A percentile compares a stretch with the other conserved stretches of the same genome.
Conservation (phyloP, 2,329 filamentous ascomycete genomes). For the Sphaerostilbella broomeana region DNA sequence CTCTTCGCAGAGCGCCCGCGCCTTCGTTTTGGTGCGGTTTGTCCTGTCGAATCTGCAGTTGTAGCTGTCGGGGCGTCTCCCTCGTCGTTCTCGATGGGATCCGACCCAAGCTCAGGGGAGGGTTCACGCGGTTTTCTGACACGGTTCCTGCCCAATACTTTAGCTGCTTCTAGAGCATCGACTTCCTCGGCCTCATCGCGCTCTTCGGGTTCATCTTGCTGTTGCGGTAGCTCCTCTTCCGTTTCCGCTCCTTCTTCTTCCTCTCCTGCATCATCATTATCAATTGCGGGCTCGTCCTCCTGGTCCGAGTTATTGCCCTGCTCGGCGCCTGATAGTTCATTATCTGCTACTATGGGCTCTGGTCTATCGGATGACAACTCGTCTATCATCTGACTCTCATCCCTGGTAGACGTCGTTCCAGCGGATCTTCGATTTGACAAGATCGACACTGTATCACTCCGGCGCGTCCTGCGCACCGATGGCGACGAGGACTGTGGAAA, state of each 20-base stretch:
- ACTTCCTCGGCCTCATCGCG: slow-evolving; percentile 39
- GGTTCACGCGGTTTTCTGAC: slow-evolving; percentile 29
- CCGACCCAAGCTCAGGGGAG: slow-evolving; percentile 37
- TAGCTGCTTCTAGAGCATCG: slow-evolving; percentile 36
- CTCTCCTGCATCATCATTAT: neutral
- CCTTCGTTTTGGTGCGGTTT: slow-evolving; percentile 31
- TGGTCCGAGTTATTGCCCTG: no score
- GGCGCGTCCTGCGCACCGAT: slow-evolving; percentile 35
- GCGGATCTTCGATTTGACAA: slow-evolving; percentile 22
- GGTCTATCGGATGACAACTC: slow-evolving; percentile 29
- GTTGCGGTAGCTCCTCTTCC: slow-evolving; percentile 1
- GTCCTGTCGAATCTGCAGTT: no score
- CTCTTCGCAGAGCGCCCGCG: slow-evolving; percentile 31
- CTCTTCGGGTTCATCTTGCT: slow-evolving; percentile 16
- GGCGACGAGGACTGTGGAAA: slow-evolving; percentile 35
- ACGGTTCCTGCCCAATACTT: slow-evolving; percentile 37
- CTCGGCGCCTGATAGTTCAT: slow-evolving; percentile 1
- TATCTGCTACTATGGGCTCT: slow-evolving; percentile 6
- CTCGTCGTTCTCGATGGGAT: slow-evolving; percentile 24
- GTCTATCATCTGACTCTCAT: slow-evolving; percentile 19
- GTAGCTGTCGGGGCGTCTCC: slow-evolving; percentile 4
- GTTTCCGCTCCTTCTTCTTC: neutral
- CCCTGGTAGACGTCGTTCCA: neutral
- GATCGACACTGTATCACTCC: slow-evolving; percentile 27
- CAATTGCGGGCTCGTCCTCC: no score